A percentile compares a stretch with the other conserved stretches of the same genome.
Evolutionary conservation across 2,329 filamentous ascomycete species (phyloP).

Genomic region (Phyllosticta citribraziliensis): DNA sequence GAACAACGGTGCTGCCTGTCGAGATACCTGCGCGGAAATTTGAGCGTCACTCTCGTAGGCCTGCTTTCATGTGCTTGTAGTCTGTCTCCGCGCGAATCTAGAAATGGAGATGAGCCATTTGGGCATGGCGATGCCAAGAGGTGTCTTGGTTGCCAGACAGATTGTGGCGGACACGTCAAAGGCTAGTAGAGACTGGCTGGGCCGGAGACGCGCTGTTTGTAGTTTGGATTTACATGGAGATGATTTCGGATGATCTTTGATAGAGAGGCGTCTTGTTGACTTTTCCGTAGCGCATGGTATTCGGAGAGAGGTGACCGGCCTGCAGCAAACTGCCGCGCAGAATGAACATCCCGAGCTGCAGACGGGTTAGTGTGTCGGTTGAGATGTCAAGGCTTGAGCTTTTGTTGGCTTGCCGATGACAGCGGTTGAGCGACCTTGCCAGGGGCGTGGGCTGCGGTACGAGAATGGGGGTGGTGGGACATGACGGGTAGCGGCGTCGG

Average conservation of each 20-base stretch:
- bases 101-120: not conserved
- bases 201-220: not conserved
- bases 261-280: not conserved
- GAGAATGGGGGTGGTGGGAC: not conserved
- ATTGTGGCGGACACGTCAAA: not conserved
- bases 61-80: not conserved
- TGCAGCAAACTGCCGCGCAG: not conserved
- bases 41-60: not conserved
- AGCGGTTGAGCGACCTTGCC: not conserved
- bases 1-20: not conserved
- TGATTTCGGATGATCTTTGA: not conserved
- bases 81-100: not conserved
- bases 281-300: not conserved
- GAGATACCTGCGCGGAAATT: not conserved
- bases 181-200: not conserved
- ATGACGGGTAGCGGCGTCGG: not conserved
- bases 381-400: not conserved
- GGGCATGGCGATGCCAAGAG: not conserved
- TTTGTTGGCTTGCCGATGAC: not conserved
- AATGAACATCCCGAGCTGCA: not conserved
- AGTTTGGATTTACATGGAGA: not conserved
- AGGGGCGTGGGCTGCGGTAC: not conserved
- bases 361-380: not conserved
- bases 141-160: not conserved
- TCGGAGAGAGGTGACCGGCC: not conserved